Evolutionary conservation across 495 filamentous ascomycete genomes (phyloP).

Genomic region (Chaetomium tenue): DNA sequence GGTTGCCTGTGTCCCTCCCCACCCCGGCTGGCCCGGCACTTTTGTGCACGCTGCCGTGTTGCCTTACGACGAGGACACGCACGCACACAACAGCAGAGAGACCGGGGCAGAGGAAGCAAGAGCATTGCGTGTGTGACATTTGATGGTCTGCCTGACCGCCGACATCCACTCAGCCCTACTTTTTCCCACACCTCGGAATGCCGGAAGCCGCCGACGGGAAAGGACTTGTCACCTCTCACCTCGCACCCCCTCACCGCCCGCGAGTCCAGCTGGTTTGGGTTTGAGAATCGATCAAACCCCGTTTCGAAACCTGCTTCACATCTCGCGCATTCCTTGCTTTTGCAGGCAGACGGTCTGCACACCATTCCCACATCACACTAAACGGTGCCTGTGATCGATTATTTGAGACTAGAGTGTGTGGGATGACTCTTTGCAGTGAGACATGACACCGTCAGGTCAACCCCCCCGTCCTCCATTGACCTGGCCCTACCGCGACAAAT

Average conservation of each 20-base stretch:
- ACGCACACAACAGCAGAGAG: background rate
- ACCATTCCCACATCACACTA: background rate
- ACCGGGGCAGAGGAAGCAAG: background rate
- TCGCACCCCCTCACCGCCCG: too few species aligned
- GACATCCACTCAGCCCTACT: background rate
- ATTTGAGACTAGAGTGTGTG: background rate
- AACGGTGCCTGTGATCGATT: background rate
- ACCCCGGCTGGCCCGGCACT: background rate
- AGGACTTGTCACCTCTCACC: background rate
- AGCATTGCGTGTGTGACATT: background rate
- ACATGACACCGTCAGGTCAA: background rate
- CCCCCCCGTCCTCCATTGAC: background rate
- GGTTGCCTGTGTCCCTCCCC: background rate
- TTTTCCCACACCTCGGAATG: background rate
- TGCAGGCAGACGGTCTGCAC: background rate
- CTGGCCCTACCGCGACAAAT: background rate
- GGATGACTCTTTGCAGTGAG: background rate
- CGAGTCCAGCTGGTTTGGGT: background rate
- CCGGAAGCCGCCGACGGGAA: background rate
- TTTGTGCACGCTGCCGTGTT: background rate
- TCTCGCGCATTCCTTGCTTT: background rate
- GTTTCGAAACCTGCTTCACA: background rate
- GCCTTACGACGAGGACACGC: background rate
- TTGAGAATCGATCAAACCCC: background rate
- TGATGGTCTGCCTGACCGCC: background rate